Conservation (phyloP, 2,329 filamentous ascomycete species). For the Talaromyces verruculosus region DNA sequence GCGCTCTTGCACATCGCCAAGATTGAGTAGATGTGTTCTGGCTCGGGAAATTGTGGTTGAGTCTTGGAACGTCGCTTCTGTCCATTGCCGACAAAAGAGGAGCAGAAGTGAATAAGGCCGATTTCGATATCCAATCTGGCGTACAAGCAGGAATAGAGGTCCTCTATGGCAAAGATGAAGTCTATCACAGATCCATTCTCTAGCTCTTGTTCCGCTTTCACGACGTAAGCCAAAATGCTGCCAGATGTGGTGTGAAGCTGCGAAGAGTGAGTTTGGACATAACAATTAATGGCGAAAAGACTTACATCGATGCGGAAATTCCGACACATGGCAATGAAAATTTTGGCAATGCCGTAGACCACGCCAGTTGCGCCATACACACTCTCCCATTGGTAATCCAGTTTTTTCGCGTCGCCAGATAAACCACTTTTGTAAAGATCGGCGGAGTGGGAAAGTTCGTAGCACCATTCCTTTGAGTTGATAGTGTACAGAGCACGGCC, state of each 20-base stretch:
- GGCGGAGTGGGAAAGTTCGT: constrained; percentile 20
- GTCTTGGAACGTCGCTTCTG: constrained; percentile 25
- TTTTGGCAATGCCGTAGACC: constrained; percentile 40
- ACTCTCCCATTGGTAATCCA: constrained; percentile 28
- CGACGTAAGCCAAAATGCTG: constrained; percentile 35
- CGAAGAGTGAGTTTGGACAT: constrained; percentile 20
- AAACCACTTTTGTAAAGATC: constrained; percentile 22
- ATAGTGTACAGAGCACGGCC: constrained; percentile 34
- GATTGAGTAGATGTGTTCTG: constrained; percentile 36
- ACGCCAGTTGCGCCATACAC: constrained; percentile 35
- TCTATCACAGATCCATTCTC: constrained; percentile 29
- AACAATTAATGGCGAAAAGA: not conserved
- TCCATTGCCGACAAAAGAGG: constrained; percentile 31
- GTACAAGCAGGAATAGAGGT: constrained; percentile 40
- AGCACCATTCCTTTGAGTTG: constrained; percentile 34
- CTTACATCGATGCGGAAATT: constrained; percentile 39
- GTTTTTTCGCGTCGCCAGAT: constrained; percentile 24
- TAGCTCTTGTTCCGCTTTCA: constrained; percentile 33
- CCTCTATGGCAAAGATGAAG: constrained; percentile 38
- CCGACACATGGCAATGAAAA: constrained; percentile 34
- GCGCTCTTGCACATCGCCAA: constrained; percentile 35
- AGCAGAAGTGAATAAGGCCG: constrained; percentile 37
- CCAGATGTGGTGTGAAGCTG: constrained; percentile 35
- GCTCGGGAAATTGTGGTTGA: constrained; percentile 33
- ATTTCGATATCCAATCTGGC: constrained; percentile 41